Evolutionary conservation across 2,329 filamentous ascomycete genomes (phyloP).

Genomic region (Penicillium sp.): DNA sequence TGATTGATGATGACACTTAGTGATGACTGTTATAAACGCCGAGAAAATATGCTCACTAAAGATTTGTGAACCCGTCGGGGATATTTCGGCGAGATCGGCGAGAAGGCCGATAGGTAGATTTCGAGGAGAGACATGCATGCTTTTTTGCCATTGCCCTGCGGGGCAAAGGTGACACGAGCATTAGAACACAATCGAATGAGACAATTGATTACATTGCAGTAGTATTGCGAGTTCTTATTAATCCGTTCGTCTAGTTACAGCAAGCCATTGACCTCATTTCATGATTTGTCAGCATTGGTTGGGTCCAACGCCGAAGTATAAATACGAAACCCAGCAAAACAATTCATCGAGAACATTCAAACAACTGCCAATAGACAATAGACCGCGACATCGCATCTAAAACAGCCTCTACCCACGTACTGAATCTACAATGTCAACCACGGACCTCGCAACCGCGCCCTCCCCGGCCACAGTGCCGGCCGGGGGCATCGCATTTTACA

Average conservation of each 20-base stretch:
- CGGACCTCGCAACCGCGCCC: constrained; percentile 11
- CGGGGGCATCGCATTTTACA: constrained; percentile 39
- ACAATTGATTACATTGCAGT: background rate
- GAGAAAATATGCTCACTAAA: background rate
- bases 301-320: background rate
- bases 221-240: background rate
- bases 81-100: background rate
- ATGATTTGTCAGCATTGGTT: background rate
- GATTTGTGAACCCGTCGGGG: background rate
- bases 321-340: background rate
- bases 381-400: background rate
- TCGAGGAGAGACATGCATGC: background rate
- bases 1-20: background rate
- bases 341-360: background rate
- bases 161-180: background rate
- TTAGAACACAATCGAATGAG: background rate
- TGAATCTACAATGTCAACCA: background rate
- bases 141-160: background rate
- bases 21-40: background rate
- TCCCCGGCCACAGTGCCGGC: constrained; percentile 18
- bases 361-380: background rate
- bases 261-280: background rate
- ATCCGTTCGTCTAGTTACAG: background rate
- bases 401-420: background rate
- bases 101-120: background rate